Percentiles rank a stretch among this genome's conserved stretches.
phyloP scores from a whole-genome alignment of 2,329 filamentous ascomycete species.

The Boeremia exigua region DNA sequence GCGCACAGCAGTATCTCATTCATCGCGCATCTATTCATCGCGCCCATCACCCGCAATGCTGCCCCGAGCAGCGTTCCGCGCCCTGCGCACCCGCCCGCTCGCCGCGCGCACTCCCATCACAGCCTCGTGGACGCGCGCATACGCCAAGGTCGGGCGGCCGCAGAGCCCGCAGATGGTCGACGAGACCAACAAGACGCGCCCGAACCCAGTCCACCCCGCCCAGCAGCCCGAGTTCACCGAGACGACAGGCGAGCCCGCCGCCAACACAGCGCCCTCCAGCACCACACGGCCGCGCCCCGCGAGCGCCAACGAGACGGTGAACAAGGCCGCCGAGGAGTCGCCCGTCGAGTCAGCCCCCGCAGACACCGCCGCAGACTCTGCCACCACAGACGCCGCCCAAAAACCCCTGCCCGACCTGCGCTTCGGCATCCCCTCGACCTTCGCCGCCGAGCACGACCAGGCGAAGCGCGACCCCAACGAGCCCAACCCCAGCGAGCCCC shows the following conservation, averaged over 20 bases:
- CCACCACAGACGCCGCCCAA: too few species aligned
- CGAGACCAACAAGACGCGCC: slow-evolving; percentile 30
- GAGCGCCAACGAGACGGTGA: slow-evolving; percentile 23
- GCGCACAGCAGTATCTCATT: too few species aligned
- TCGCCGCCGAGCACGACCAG: slow-evolving; percentile 71
- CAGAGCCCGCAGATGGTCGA: slow-evolving; percentile 35
- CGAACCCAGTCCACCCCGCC: slow-evolving; percentile 36
- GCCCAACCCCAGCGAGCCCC: slow-evolving; percentile 48
- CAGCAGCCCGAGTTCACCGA: slow-evolving; percentile 46
- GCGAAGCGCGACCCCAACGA: slow-evolving; percentile 34
- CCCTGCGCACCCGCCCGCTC: slow-evolving; percentile 38
- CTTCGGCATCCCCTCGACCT: slow-evolving; percentile 91
- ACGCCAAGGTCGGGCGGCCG: slow-evolving; percentile 24
- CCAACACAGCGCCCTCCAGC: slow-evolving; percentile 28
- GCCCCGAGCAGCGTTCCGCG: slow-evolving; percentile 42
- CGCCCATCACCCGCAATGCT: too few species aligned
- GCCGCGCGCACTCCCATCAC: neutral
- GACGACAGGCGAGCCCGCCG: slow-evolving; percentile 24
- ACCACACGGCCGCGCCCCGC: slow-evolving; percentile 24
- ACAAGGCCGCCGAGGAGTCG: slow-evolving; percentile 28
- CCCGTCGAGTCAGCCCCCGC: too few species aligned
- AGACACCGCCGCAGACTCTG: too few species aligned
- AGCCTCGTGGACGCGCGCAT: slow-evolving; percentile 25
- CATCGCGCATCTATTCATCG: too few species aligned
- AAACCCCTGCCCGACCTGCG: slow-evolving; percentile 86